phyloP scores from a whole-genome alignment of 768 basidiomycete genomes.

The Tylopilus intermedius region DNA sequence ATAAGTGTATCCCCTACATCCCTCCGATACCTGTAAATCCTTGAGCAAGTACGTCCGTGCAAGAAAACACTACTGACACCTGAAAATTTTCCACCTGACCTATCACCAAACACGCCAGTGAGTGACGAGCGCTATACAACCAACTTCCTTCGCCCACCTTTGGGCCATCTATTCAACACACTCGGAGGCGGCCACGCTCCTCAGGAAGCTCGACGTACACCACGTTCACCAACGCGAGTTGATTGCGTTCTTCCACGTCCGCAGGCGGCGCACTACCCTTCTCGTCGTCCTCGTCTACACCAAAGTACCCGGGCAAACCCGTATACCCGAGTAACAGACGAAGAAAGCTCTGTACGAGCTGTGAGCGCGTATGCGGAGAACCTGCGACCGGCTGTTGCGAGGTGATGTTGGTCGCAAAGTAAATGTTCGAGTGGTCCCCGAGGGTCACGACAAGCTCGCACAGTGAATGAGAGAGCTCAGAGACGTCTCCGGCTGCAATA shows the following conservation, averaged over 20 bases:
- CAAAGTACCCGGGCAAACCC: conserved; percentile 69
- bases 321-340: conserved; percentile 69
- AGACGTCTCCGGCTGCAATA: conserved; percentile 29
- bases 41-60: neutral
- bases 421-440: conserved; percentile 81
- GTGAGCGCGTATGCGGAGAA: conserved; percentile 37
- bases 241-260: conserved; percentile 33
- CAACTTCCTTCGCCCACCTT: conserved; percentile 45
- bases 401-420: conserved; percentile 66
- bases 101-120: conserved; percentile 30
- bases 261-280: conserved; percentile 15
- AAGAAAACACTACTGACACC: conserved; percentile 45
- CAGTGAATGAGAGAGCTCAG: conserved; percentile 61
- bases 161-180: conserved; percentile 51
- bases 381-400: conserved; percentile 37
- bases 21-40: conserved; percentile 59
- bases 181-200: conserved; percentile 58
- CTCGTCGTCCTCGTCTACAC: conserved; percentile 48
- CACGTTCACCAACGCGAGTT: conserved; percentile 56
- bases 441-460: conserved; percentile 79
- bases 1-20: conserved; percentile 86
- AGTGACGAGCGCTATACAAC: neutral
- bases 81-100: conserved; percentile 78
- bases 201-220: conserved; percentile 77
- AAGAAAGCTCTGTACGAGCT: conserved; percentile 67